Evolutionary conservation across 768 basidiomycete genomes (phyloP).

Genomic region (Tricholoma sp.): DNA sequence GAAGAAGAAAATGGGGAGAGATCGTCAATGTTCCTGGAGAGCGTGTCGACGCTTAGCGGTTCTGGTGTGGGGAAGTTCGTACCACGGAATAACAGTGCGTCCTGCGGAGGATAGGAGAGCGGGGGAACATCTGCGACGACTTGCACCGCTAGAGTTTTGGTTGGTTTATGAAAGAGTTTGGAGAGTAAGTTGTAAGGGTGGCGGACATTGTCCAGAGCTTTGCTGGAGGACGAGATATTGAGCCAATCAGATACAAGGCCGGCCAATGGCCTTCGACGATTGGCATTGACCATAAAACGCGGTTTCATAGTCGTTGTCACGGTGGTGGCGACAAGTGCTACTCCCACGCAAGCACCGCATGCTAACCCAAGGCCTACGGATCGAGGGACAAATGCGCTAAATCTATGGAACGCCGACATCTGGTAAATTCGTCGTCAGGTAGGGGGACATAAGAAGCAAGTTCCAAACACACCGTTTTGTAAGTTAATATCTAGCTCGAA

Average conservation of each 20-base stretch:
- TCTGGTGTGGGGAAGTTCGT: too few relatives aligned
- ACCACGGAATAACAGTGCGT: too few relatives aligned
- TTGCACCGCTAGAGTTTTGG: too few relatives aligned
- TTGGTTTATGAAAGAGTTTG: too few relatives aligned
- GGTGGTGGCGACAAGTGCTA: not conserved
- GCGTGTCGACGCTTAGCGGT: too few relatives aligned
- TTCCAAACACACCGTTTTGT: not conserved
- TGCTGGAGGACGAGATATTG: not conserved
- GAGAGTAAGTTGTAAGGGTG: too few relatives aligned
- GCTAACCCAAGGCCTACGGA: not conserved
- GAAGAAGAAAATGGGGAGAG: too few relatives aligned
- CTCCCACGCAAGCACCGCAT: not conserved
- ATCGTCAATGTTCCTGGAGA: too few relatives aligned
- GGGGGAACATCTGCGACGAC: too few relatives aligned
- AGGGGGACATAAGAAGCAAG: not conserved
- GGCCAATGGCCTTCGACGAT: not conserved
- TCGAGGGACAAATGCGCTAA: not conserved
- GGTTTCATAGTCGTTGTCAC: not conserved
- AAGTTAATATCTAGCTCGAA: too few relatives aligned
- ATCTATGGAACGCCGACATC: not conserved
- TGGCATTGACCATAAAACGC: not conserved
- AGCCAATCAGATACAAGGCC: not conserved
- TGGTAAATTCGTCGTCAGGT: not conserved
- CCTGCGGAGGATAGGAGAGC: too few relatives aligned
- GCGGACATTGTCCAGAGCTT: too few relatives aligned